Evolutionary conservation across 1,284 basidiomycete genomes (phyloP), one percentile per base, ranked within the genome.

Genomic region (Papiliotrema laurentii): DNA sequence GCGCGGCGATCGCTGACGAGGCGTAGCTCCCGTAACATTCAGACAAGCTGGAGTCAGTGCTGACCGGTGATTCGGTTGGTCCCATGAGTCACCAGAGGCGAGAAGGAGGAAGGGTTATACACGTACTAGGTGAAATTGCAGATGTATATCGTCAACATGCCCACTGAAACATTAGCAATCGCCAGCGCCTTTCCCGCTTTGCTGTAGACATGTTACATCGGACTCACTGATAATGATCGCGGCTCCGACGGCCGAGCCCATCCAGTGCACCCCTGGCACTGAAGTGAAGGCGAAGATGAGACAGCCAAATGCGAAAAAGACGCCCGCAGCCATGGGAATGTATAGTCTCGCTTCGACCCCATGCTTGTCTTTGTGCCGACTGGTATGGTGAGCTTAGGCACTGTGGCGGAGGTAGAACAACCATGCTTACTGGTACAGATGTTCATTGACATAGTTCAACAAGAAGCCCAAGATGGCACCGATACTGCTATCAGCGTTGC

Each of bases 281-380:
- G 61, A 56, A 10, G 71, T 71, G 54, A 71, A 73, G 9, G 67
- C 73, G 45, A 65, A 73, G 42, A 74, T 61, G 69, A 85, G 81
- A 76, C 85, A 83, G 7, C 81, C 81, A 1, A 76, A 61, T 0
- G 85, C 82, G 47, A 87, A 77, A 6, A 83, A 59, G 16, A 87
- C 51, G 0, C 80, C 84, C 0, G 83, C 85, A 9, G 78, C 66
- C 69, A 85, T 84, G 2, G 85, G 81, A 18, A 75, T 71, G 55
- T 85, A 87, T 21, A 90, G 70, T 10, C 87, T 78, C 0, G 87
- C 87, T 70, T 89, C 87, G 0, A 85, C 83, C 0, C 85, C 85
- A 37, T 78, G 72, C 14, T 61, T 76, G 1, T 72, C 67, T 18
- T 81, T 78, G 51, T 83, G 72, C 63, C 80, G 79, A 36, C 81